Conservation (phyloP, 2,329 filamentous ascomycete species). For the Alternaria sp. region DNA sequence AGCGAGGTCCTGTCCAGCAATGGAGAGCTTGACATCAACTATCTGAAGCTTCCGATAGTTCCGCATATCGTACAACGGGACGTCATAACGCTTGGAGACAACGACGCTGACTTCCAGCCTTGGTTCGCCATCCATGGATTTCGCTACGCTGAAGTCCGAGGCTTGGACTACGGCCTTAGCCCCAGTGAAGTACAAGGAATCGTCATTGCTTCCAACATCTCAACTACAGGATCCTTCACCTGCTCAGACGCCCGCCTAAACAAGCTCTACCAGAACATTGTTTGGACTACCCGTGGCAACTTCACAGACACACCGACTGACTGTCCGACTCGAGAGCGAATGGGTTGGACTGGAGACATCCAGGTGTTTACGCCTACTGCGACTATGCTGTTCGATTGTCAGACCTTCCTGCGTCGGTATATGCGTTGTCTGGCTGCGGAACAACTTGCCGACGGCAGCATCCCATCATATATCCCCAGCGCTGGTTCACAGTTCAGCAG, state of each 20-base stretch:
- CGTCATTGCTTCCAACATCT: neutral
- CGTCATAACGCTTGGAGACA: neutral
- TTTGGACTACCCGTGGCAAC: neutral
- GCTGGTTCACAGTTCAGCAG: neutral
- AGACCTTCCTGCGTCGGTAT: neutral
- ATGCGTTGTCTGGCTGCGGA: neutral
- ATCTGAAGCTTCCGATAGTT: neutral
- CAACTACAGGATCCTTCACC: neutral
- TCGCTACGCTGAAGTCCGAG: neutral
- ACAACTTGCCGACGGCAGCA: neutral
- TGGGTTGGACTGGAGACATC: neutral
- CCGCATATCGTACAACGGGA: neutral
- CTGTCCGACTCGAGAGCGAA: neutral
- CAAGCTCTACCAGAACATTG: neutral
- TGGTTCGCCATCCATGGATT: neutral
- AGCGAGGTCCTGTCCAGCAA: neutral
- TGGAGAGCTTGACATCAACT: neutral
- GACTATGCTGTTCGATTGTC: neutral
- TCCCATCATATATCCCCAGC: neutral
- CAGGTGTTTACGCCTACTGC: neutral
- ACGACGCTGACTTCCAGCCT: neutral
- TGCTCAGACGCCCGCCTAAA: neutral
- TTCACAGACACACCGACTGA: neutral
- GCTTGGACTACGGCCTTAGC: neutral
- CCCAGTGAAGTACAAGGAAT: neutral